Evolutionary conservation across 306 rosid species (phyloP).

Genomic region (Chamaecrista fasciculata): DNA sequence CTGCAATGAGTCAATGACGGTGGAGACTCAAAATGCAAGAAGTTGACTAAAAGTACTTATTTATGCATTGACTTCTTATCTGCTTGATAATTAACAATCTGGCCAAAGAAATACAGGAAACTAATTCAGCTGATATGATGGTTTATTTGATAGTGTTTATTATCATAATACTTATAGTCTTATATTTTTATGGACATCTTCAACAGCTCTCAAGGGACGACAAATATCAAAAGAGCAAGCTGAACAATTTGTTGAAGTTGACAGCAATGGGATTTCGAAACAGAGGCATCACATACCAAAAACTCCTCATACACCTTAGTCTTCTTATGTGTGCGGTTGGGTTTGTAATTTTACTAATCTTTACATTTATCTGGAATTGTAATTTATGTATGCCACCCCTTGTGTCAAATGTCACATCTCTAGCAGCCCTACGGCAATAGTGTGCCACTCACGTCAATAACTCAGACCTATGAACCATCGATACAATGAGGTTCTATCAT

Average conservation of each 20-base stretch:
- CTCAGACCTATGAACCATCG: too few relatives aligned
- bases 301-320: background rate
- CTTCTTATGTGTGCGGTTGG: background rate
- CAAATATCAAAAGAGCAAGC: background rate
- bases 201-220: background rate
- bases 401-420: background rate
- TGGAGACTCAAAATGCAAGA: too few relatives aligned
- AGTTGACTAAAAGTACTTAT: too few relatives aligned
- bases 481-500: background rate
- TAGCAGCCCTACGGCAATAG: background rate
- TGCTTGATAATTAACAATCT: too few relatives aligned
- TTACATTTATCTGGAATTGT: background rate
- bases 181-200: background rate
- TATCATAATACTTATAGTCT: background rate
- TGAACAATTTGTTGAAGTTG: background rate
- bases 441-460: too few relatives aligned
- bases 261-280: background rate
- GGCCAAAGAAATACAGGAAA: too few relatives aligned
- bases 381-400: too few relatives aligned
- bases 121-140: background rate
- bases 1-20: too few relatives aligned
- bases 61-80: too few relatives aligned
- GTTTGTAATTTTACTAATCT: too few relatives aligned
- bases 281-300: background rate
- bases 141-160: background rate